phyloP scores from a whole-genome alignment of 148 eudicot species.

The Rhododendron simsii region DNA sequence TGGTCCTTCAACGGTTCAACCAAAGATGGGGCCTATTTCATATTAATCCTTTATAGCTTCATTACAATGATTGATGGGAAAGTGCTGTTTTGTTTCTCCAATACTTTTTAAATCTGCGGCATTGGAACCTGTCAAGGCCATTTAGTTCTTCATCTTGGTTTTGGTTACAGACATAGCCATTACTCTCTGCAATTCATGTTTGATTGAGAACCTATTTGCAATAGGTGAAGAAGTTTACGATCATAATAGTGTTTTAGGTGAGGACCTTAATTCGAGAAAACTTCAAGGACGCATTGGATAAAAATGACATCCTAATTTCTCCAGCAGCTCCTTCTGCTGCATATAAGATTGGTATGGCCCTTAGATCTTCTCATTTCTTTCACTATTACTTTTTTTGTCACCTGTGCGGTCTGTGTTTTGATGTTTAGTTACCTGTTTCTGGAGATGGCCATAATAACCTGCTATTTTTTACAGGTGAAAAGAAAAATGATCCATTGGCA shows the following conservation, averaged over 20 bases:
- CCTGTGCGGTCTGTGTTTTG: neutral
- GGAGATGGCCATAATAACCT: conserved; percentile 13
- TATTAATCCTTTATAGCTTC: neutral
- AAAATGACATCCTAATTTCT: conserved; percentile 88
- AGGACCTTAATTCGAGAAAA: conserved; percentile 79
- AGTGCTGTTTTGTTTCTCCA: neutral
- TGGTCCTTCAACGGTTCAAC: neutral
- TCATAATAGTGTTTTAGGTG: conserved; percentile 47
- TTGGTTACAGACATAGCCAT: neutral
- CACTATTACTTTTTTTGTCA: neutral
- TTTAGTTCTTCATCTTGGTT: neutral
- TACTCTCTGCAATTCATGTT: neutral
- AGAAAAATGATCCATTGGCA: conserved; percentile 91
- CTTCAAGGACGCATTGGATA: conserved; percentile 75
- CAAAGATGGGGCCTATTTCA: neutral
- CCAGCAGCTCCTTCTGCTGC: conserved; percentile 98
- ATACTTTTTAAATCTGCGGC: neutral
- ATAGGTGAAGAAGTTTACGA: conserved; percentile 19
- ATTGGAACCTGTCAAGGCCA: neutral
- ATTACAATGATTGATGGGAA: neutral
- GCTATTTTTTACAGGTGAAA: conserved; percentile 60
- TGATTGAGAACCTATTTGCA: neutral
- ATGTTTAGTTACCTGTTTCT: neutral
- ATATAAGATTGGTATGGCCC: conserved; percentile 74
- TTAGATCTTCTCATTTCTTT: conserved; percentile 1